Evolutionary conservation across 345 rosid genomes (phyloP), one percentile per base, ranked within the genome.

Genomic region (Lenwebbia sp.): DNA sequence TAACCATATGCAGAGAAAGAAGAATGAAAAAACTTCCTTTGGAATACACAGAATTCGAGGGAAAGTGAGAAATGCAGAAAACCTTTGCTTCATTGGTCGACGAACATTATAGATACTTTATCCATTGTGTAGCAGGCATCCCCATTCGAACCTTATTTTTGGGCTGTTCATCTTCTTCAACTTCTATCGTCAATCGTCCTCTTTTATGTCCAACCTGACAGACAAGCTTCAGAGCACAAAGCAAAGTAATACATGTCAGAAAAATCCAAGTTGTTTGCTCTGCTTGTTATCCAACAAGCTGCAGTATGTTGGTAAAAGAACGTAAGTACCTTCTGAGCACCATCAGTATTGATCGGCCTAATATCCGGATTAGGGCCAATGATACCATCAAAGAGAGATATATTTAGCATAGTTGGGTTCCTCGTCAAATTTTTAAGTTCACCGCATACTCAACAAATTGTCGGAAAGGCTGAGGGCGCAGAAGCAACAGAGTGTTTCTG

Each of bases 111-210:
- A 96, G 56, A 96, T 91, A 88, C 99, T 97, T 97, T 87, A 97
- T 97, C 99, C 99, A 97, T 88, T 97, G 99, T 50, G 95, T 94
- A 88, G 98, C 96, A 82, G 99, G 99, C 99, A 96, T 96, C 85
- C 99, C 99, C 95, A 97, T 92, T 58, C 99, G 93, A 84, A 97
- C 90, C 91, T 96, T 97, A 86, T 95, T 95, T 94, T 97, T 97
- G 83, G 98, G 94, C 83, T 96, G 99, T 86, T 96, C 98, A 88
- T 96, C 97, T 33, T 93, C 99, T 86, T 97, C 99, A 56, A 93
- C 98, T 83, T 94, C 99, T 90, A 94, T 94, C 51, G 94, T 95
- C 88, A 94, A 84, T 54, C 99, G 89, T 50, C 6, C 99, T 85
- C 99, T 94, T 95, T 97, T 97, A 85, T 95, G 98, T 58, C 99